Base-by-base conservation (phyloP, 768 basidiomycete genomes). In the Agaricus sinodeliciosus region DNA sequence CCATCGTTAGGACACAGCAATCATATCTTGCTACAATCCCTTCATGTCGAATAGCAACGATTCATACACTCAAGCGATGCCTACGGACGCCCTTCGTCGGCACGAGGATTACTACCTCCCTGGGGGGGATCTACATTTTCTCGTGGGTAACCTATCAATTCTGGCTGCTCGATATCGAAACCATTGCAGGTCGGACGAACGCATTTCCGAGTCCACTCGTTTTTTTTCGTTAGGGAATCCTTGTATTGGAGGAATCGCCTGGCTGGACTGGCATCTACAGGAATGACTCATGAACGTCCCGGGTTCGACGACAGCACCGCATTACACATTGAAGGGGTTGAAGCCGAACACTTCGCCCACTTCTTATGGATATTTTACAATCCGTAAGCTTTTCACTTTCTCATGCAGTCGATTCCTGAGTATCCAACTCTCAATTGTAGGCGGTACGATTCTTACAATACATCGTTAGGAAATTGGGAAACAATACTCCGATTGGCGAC, bases 191-290 rank as follows among this genome's bases (percentile, higher is more conserved):
- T 79, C 9, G 79, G 82, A 41, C 72, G 80, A 49, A 64, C 69
- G 3, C 67, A 77, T 0, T 87, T 82, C 55, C 68, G 76, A 0
- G 71, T 87, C 0, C 84, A 85, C 52, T 72, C 76, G 0, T 80
- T 76, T 36, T 84, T 85, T 42, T 82, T 87, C 34, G 69, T 72
- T 13, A 67, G 84, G 0, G 83, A 87, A 46, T 85, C 84, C 0
- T 45, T 61, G 0, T 71, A 66, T 27, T 84, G 84, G 61, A 63
- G 62, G 8, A 61, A 63, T 0, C 65, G 69, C 40, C 45, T 79
- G 36, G 50, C 59, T 2, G 39, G 49, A 11, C 64, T 72, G 6
- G 58, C 62, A 4, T 58, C 63, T 8, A 61, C 70, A 16, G 68
- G 67, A 55, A 42, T 65, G 9, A 59, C 55, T 0, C 60, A 49